Evolutionary conservation across 345 rosid species (phyloP).

Genomic region (Nasturtium officinale): DNA sequence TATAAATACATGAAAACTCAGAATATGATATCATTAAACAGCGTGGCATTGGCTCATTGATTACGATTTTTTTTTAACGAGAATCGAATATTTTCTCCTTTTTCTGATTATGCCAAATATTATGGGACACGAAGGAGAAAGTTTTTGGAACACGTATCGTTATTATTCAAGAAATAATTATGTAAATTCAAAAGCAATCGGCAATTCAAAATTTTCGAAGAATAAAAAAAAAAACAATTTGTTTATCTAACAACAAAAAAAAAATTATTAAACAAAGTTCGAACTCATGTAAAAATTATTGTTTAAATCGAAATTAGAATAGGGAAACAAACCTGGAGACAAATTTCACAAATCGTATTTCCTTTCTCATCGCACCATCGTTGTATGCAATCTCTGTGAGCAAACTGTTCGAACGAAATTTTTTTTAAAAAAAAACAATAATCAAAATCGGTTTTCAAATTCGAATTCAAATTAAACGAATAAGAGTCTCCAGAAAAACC

Average conservation of each 20-base stretch:
- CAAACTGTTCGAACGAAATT: slow-evolving; percentile 20
- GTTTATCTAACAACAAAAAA: not conserved
- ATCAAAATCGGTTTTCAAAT: not conserved
- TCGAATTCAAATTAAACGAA: not conserved
- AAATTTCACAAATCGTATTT: slow-evolving; percentile 85
- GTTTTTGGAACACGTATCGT: slow-evolving; percentile 10
- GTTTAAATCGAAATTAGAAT: not conserved
- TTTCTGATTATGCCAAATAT: slow-evolving; percentile 1
- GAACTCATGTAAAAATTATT: not conserved
- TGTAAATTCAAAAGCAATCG: not conserved
- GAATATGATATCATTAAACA: slow-evolving; percentile 24
- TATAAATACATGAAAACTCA: not conserved
- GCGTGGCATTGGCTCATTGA: slow-evolving; percentile 39
- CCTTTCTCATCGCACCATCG: slow-evolving; percentile 99
- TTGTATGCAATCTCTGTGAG: slow-evolving; percentile 90
- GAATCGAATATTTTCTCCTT: slow-evolving; percentile 26
- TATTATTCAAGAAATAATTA: not conserved
- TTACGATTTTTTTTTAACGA: slow-evolving; percentile 16
- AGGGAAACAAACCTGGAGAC: slow-evolving; percentile 71
- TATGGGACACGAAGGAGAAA: slow-evolving; percentile 19
- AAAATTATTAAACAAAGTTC: not conserved
- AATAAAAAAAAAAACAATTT: not conserved
- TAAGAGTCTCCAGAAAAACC: not conserved
- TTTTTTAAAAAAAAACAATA: too few relatives aligned
- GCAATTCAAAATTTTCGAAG: not conserved